phyloP scores from a whole-genome alignment of 2,329 filamentous ascomycete genomes.

The Scedosporium dehoogii region DNA sequence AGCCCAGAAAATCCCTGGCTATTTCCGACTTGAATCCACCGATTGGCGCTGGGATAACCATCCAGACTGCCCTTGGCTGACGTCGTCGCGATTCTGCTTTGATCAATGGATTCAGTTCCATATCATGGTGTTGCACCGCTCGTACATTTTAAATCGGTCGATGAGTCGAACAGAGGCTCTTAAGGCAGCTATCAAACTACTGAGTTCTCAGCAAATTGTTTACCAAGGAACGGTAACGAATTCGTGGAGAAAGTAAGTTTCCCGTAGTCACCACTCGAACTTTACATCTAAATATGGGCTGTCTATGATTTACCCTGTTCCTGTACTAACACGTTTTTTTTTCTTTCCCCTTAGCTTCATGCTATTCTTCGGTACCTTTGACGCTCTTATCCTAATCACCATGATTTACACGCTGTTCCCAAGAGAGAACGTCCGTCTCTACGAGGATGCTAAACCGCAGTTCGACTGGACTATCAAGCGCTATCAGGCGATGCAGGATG shows the following conservation, averaged over 20 bases:
- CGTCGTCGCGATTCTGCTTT: constrained; percentile 31
- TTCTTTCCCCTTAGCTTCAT: constrained; percentile 27
- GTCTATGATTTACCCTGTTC: neutral
- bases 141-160: constrained; percentile 49
- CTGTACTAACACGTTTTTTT: neutral
- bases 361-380: constrained; percentile 54
- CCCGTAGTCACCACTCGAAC: constrained; percentile 27
- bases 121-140: constrained; percentile 49
- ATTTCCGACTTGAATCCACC: constrained; percentile 43
- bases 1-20: constrained; percentile 37
- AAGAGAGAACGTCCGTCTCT: constrained; percentile 38
- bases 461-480: constrained; percentile 50
- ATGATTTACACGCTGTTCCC: constrained; percentile 53
- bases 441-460: constrained; percentile 39
- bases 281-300: neutral
- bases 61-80: constrained; percentile 45
- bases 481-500: constrained; percentile 44
- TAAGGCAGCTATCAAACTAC: constrained; percentile 42
- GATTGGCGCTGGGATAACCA: constrained; percentile 46
- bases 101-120: constrained; percentile 42
- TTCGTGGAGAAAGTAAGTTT: constrained; percentile 33
- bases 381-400: constrained; percentile 51
- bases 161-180: constrained; percentile 45
- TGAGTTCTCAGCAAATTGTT: constrained; percentile 41
- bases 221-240: constrained; percentile 38